Conservation (phyloP, 202 grass and related monocot genomes). For the Eragrostis tef region DNA sequence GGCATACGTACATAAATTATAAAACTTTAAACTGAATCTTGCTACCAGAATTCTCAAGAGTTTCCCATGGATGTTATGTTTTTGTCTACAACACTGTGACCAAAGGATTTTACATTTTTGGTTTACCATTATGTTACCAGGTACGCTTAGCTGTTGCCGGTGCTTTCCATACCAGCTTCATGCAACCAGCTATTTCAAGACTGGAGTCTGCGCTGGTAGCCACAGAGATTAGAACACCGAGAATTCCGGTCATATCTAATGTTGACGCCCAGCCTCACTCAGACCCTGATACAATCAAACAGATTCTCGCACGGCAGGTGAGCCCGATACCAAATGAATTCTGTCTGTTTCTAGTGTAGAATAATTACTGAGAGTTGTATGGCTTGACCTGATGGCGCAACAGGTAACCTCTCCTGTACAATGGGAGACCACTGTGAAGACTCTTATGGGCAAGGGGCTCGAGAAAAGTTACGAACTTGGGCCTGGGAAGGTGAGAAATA, state of each 20-base stretch:
- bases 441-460: conserved; percentile 83
- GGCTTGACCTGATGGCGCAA: conserved; percentile 39
- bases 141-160: conserved; percentile 85
- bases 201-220: conserved; percentile 75
- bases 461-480: conserved; percentile 95
- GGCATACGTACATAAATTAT: conserved; percentile 8
- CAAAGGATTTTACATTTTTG: conserved; percentile 13
- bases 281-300: conserved; percentile 80
- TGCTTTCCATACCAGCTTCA: conserved; percentile 95
- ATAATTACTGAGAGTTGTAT: conserved; percentile 20
- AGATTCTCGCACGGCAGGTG: conserved; percentile 81
- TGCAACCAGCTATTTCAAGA: conserved; percentile 88
- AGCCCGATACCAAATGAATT: conserved; percentile 29
- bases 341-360: neutral
- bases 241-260: conserved; percentile 95
- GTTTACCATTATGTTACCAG: conserved; percentile 49
- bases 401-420: conserved; percentile 93
- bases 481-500: conserved; percentile 81
- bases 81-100: neutral
- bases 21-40: neutral
- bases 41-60: neutral
- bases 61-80: too few relatives aligned
- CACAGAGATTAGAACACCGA: conserved; percentile 77
- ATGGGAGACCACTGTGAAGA: conserved; percentile 87
- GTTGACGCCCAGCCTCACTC: conserved; percentile 83